These are phyloP conservation scores for Coix lacrymajobi DNA, from an alignment of 176 grass and related monocot genomes.

Conservation along the genomic window DNA sequence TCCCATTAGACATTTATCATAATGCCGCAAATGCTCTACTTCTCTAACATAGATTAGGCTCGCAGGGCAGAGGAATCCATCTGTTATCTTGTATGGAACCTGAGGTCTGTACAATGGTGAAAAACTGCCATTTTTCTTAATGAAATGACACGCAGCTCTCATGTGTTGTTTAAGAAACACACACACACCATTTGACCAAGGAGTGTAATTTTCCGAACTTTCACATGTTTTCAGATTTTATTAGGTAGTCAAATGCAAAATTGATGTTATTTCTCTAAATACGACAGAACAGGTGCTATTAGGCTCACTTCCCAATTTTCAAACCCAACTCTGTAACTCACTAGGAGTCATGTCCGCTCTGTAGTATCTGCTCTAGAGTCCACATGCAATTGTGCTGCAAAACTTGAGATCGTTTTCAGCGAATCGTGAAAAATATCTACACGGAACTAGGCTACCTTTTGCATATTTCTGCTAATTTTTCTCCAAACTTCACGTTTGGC, in stretches of 20 bases:
- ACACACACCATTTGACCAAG: not conserved
- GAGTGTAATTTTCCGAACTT: not conserved
- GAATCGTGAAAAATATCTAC: not conserved
- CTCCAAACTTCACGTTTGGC: not conserved
- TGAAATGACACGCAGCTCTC: not conserved
- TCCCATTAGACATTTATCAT: not conserved
- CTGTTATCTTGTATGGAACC: not conserved
- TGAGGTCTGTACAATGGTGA: not conserved
- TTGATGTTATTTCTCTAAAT: not conserved
- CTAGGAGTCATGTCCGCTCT: not conserved
- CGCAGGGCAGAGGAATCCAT: not conserved
- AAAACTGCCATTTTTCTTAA: not conserved
- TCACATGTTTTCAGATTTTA: not conserved
- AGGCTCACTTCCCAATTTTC: not conserved
- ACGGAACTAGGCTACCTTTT: not conserved
- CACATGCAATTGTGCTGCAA: not conserved
- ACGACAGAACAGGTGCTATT: not conserved
- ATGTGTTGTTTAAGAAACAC: not conserved
- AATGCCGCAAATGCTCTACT: not conserved
- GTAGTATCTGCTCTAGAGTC: constrained; percentile 1
- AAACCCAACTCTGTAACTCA: not conserved
- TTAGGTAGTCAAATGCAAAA: not conserved
- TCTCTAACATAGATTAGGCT: not conserved
- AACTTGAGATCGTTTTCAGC: not conserved
- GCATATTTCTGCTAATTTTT: not conserved